Evolutionary conservation across 805 yeast species (phyloP).

Genomic region (Candida bentonensis): DNA sequence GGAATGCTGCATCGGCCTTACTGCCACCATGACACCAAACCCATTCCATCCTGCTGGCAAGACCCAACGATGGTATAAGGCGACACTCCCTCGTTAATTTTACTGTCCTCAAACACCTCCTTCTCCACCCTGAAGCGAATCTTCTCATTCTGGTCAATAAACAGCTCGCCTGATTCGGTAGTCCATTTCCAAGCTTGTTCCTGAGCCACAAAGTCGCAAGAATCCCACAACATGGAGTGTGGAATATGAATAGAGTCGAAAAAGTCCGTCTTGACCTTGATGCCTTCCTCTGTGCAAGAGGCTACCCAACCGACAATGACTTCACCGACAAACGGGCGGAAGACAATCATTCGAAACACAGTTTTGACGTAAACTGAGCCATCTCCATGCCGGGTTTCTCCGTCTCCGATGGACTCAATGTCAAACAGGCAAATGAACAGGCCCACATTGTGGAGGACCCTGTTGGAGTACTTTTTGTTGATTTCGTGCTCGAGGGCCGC

Average conservation of each 20-base stretch:
- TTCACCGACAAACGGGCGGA: constrained; percentile 93
- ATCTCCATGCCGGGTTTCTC: constrained; percentile 84
- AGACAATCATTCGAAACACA: constrained; percentile 60
- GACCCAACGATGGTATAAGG: constrained; percentile 80
- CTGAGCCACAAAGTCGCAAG: constrained; percentile 43
- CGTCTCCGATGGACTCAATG: constrained; percentile 67
- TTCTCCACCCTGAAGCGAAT: constrained; percentile 85
- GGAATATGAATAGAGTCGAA: constrained; percentile 91
- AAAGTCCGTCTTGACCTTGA: constrained; percentile 69
- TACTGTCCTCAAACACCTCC: constrained; percentile 42
- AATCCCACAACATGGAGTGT: constrained; percentile 65
- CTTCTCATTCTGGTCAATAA: constrained; percentile 80
- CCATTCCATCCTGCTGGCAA: constrained; percentile 95
- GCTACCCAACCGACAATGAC: constrained; percentile 86
- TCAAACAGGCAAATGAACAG: constrained; percentile 79
- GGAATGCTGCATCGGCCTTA: too few relatives aligned
- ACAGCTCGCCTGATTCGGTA: constrained; percentile 55
- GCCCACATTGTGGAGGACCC: constrained; percentile 72
- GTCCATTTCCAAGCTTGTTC: constrained; percentile 98
- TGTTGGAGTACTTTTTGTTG: constrained; percentile 74
- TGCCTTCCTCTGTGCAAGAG: constrained; percentile 76
- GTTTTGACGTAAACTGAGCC: constrained; percentile 71
- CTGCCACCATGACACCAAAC: constrained; percentile 95
- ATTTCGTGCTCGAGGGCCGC: constrained; percentile 68
- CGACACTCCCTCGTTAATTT: constrained; percentile 29